Base-by-base conservation (phyloP, 805 yeast genomes). In the Lachancea kluyveri region DNA sequence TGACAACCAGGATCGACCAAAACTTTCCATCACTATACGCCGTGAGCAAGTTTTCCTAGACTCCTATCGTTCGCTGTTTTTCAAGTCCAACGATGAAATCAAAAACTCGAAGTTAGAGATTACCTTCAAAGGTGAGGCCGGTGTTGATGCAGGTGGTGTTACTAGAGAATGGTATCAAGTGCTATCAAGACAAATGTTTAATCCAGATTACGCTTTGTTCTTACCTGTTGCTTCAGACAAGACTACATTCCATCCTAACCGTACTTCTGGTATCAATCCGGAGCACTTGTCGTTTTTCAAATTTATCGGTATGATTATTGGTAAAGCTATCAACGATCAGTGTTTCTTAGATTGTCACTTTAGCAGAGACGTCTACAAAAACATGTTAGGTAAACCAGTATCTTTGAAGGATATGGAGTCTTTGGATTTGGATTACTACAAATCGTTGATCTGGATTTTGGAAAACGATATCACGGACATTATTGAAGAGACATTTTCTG, bases 81-180 rank as follows among this genome's bases (percentile, higher is more conserved):
- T 79, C 66, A 84, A 86, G 46, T 62, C 82, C 0, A 74, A 75
- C 19, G 83, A 77, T 7, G 90, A 81, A 35, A 74, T 87, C 50
- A 74, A 77, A 44, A 68, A 74, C 29, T 70, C 88, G 2, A 79
- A 78, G 43, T 62, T 92, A 44, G 88, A 81, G 30, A 75, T 92
- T 24, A 70, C 71, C n/a, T 92, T 92, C 63, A 77, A 77, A 41
- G 95, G 95, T 1, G 99, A 92, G 57, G 81, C 81, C 33, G 99
- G 97, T 45, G 84, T 92, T 29, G 99, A 92, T 66, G 98, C 95
- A 3, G 99, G 99, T 45, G 99, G 99, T 24, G 79, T 92, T 10
- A 84, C 96, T 0, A 69, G 99, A 50, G 99, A 92, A 56, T 92
- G 98, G 98, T 88, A 80, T 50, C 96, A 88, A 54, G 95, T 88